Conservation (phyloP, 805 yeast species). For the Metschnikowia hibisci region DNA sequence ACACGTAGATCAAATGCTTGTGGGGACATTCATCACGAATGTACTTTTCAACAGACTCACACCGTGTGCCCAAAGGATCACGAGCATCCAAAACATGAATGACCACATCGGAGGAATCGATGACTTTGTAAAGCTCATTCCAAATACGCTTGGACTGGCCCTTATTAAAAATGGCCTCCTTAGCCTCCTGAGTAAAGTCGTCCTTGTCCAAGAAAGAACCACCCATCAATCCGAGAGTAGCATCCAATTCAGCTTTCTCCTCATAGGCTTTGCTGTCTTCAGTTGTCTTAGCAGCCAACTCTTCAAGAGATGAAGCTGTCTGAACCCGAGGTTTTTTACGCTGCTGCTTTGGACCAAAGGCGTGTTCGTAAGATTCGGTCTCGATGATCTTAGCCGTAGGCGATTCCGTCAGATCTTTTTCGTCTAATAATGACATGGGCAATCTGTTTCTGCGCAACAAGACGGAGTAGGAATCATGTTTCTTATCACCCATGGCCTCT, state of each 20-base stretch:
- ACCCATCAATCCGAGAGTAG: slow-evolving; percentile 81
- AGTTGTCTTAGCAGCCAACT: slow-evolving; percentile 58
- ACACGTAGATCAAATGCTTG: slow-evolving; percentile 88
- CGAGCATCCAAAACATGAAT: slow-evolving; percentile 96
- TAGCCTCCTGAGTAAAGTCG: slow-evolving; percentile 86
- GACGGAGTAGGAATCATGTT: slow-evolving; percentile 80
- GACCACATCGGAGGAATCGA: slow-evolving; percentile 96
- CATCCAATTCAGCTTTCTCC: slow-evolving; percentile 71
- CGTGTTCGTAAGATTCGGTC: slow-evolving; percentile 73
- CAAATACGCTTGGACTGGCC: slow-evolving; percentile 98
- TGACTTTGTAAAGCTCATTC: slow-evolving; percentile 96
- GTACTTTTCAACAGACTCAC: slow-evolving; percentile 89
- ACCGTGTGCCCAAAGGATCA: slow-evolving; percentile 95
- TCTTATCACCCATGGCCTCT: slow-evolving; percentile 85
- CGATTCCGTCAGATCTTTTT: slow-evolving; percentile 69
- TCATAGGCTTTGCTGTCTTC: slow-evolving; percentile 56
- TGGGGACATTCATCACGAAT: slow-evolving; percentile 93
- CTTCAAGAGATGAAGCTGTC: slow-evolving; percentile 74
- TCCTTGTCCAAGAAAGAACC: slow-evolving; percentile 56
- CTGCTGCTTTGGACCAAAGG: slow-evolving; percentile 95
- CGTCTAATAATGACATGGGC: slow-evolving; percentile 93
- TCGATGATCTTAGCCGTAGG: slow-evolving; percentile 81
- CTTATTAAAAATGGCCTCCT: slow-evolving; percentile 91
- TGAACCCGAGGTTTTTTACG: slow-evolving; percentile 80
- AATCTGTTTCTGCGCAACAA: slow-evolving; percentile 82